phyloP scores from a whole-genome alignment of 768 basidiomycete species.

The Tulasnella calospora region DNA sequence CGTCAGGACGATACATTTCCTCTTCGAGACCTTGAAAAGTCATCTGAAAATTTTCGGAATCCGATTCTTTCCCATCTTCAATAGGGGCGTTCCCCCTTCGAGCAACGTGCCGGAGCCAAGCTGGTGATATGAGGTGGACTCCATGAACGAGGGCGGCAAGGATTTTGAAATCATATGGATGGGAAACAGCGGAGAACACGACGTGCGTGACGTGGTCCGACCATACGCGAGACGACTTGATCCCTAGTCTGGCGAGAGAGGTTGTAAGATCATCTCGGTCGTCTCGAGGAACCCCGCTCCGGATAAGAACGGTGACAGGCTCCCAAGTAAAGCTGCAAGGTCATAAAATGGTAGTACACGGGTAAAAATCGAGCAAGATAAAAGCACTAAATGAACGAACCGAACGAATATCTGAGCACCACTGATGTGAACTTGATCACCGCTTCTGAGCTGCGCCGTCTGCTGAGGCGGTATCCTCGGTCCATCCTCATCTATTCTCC shows the following conservation, averaged over 20 bases:
- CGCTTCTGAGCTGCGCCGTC: conserved; percentile 1
- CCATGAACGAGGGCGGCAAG: conserved; percentile 6
- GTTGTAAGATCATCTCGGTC: neutral
- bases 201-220: conserved; percentile 13
- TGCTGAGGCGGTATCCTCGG: neutral
- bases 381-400: neutral
- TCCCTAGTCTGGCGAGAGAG: conserved; percentile 14
- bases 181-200: conserved; percentile 9
- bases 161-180: conserved; percentile 12
- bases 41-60: neutral
- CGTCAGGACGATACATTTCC: conserved; percentile 19
- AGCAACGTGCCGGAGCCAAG: conserved; percentile 8
- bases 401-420: neutral
- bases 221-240: conserved; percentile 18
- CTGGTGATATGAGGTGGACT: conserved; percentile 16
- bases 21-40: conserved; percentile 16
- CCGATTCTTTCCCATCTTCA: neutral
- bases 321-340: conserved; percentile 3
- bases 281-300: conserved; percentile 9
- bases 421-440: conserved; percentile 15
- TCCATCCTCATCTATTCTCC: conserved; percentile 3
- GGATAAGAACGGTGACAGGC: conserved; percentile 20
- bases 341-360: neutral
- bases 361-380: neutral
- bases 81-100: neutral